A percentile compares a stretch with the other conserved stretches of the same genome.
Conservation (phyloP, 257 asterid species). For the Solanum commersonii region DNA sequence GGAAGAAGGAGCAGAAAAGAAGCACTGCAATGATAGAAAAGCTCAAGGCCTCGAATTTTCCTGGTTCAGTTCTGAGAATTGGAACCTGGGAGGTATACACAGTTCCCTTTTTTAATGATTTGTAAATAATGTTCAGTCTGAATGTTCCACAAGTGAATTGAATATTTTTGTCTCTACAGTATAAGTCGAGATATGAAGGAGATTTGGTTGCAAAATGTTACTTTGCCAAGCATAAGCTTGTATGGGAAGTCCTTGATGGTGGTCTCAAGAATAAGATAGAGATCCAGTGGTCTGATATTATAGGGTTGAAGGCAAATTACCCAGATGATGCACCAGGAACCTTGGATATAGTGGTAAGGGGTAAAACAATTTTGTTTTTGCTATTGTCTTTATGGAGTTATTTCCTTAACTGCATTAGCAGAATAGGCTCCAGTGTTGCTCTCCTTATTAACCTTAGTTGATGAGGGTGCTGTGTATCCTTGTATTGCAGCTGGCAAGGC, state of each 20-base stretch:
- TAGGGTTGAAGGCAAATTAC: conserved; percentile 59
- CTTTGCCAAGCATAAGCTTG: conserved; percentile 89
- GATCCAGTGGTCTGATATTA: conserved; percentile 82
- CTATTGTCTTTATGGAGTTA: background rate
- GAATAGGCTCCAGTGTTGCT: background rate
- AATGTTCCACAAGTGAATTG: background rate
- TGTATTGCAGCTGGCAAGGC: conserved; percentile 60
- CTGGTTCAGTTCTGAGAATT: conserved; percentile 57
- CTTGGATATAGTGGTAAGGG: conserved; percentile 63
- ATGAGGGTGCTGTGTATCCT: background rate
- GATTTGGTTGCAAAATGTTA: conserved; percentile 88
- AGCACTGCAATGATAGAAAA: conserved; percentile 43
- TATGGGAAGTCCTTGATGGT: conserved; percentile 96
- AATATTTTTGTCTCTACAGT: conserved; percentile 27
- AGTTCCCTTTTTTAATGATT: background rate
- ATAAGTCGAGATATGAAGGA: conserved; percentile 80
- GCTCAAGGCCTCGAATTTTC: conserved; percentile 84
- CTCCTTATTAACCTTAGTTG: background rate
- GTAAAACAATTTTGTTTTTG: background rate
- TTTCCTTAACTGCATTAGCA: background rate
- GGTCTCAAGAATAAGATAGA: conserved; percentile 91
- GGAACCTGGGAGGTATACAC: conserved; percentile 85
- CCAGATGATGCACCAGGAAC: conserved; percentile 61
- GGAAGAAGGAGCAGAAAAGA: conserved; percentile 30
- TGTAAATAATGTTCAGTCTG: background rate